Percentiles rank a stretch among this genome's conserved stretches.
phyloP scores from a whole-genome alignment of 805 yeast genomes.

The Candida ponderosae region DNA sequence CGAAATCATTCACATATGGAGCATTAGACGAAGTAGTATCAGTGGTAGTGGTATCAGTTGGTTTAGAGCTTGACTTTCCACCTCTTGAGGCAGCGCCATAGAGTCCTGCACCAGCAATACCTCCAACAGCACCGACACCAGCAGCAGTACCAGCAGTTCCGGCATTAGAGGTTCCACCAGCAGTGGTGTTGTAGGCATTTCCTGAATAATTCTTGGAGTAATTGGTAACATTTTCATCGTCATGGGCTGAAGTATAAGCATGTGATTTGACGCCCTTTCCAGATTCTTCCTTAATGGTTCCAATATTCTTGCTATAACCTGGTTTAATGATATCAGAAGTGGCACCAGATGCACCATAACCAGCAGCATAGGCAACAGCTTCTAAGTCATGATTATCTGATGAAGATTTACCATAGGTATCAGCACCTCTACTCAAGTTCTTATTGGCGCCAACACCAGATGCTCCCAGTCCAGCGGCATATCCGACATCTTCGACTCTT shows the following conservation, averaged over 20 bases:
- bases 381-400: constrained; percentile 1
- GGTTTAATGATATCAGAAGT: neutral
- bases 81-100: too few relatives aligned
- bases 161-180: constrained; percentile 6
- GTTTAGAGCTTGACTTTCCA: too few relatives aligned
- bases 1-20: neutral
- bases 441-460: neutral
- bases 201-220: neutral
- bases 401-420: neutral
- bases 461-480: neutral
- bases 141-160: constrained; percentile 5
- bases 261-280: neutral
- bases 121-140: neutral
- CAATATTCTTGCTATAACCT: too few relatives aligned
- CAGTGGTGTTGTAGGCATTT: constrained; percentile 4
- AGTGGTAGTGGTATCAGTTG: neutral
- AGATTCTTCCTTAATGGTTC: neutral
- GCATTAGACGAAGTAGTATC: neutral
- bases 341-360: constrained; percentile 5
- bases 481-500: neutral
- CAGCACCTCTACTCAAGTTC: neutral
- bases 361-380: constrained; percentile 7
- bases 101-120: too few relatives aligned
- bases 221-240: neutral
- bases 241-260: neutral